Evolutionary conservation across 73 alveolate species (phyloP), one percentile per base, ranked within the genome.

Genomic region (Uronychia binucleata): DNA sequence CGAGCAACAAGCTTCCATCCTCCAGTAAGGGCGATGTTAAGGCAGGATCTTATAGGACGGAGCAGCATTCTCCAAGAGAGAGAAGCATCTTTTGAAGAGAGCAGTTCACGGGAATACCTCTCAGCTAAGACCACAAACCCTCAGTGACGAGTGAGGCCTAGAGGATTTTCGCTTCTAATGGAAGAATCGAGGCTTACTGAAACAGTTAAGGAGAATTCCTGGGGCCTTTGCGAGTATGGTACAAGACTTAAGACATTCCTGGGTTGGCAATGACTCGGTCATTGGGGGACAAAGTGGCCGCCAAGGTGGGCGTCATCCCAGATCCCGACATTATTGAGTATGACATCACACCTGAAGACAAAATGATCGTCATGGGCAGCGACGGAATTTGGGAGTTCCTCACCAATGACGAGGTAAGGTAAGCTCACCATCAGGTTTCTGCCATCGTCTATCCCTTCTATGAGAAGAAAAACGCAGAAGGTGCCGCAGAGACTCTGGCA

Each of bases 371-470:
- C 1, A 31, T 95, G 0, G 98, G 95, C 0, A 79, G 94, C 30
- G 99, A 96, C 86, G 99, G 99, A 26, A 90, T 94, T 14, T 96
- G 97, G 97, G 99, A 96, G 82, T 96, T 92, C 86, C 82, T 96
- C 30, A 80, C 92, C 13, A 96, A 96, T 84, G 96, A 94, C 58
- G 94, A 96, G 34, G 84, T 88, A 60, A n/a, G 82, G 35, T 19
- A 82, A 75, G 59, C 13, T 28, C 13, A 25, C 67, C 8, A 35
- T 46, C 67, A 46, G 67, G 93, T 94, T 28, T 91, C 90, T 25
- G 80, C 79, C n/a, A 82, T 90, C 5, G 33, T 90, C 26, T 81
- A 77, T 78, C 94, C 94, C 27, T 82, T 60, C 79, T 81, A 75
- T 76, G 87, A 67, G 33, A 88, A 88, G 82, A 27, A 31, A 31